Conservation (phyloP, 495 filamentous ascomycete genomes). For the Aspergillus incahuasiensis region DNA sequence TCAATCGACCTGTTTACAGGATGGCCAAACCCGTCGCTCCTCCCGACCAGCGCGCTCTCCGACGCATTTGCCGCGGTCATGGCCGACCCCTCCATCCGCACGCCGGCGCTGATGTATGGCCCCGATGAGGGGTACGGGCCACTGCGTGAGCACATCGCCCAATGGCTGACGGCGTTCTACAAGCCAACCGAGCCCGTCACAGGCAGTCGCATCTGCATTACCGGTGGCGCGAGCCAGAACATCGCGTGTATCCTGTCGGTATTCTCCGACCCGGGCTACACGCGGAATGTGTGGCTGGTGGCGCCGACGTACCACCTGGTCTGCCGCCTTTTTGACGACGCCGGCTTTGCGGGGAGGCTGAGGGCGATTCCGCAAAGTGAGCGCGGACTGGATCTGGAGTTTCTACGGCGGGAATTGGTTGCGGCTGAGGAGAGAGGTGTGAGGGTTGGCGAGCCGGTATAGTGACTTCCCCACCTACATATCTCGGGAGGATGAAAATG, state of each 20-base stretch:
- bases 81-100: slow-evolving; percentile 49
- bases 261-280: slow-evolving; percentile 74
- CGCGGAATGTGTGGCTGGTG: slow-evolving; percentile 71
- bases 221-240: slow-evolving; percentile 74
- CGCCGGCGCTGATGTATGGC: slow-evolving; percentile 65
- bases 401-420: slow-evolving; percentile 47
- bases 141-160: slow-evolving; percentile 57
- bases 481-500: slow-evolving; percentile 1
- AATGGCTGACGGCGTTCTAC: slow-evolving; percentile 67
- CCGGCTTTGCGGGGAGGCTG: slow-evolving; percentile 58
- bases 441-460: slow-evolving; percentile 36
- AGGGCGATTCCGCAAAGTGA: slow-evolving; percentile 68
- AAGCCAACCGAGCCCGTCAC: slow-evolving; percentile 35
- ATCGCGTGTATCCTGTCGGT: slow-evolving; percentile 66
- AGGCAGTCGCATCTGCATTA: slow-evolving; percentile 66
- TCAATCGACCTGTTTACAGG: slow-evolving; percentile 65
- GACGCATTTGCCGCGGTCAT: slow-evolving; percentile 53
- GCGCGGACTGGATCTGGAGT: slow-evolving; percentile 63
- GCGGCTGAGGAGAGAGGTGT: slow-evolving; percentile 28
- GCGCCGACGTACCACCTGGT: slow-evolving; percentile 78
- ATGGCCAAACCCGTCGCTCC: slow-evolving; percentile 65
- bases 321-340: slow-evolving; percentile 73
- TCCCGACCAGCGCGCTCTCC: slow-evolving; percentile 58
- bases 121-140: slow-evolving; percentile 70
- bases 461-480: too few relatives aligned